phyloP scores from a whole-genome alignment of 1,284 basidiomycete genomes.

The Jaminaea rosea region DNA sequence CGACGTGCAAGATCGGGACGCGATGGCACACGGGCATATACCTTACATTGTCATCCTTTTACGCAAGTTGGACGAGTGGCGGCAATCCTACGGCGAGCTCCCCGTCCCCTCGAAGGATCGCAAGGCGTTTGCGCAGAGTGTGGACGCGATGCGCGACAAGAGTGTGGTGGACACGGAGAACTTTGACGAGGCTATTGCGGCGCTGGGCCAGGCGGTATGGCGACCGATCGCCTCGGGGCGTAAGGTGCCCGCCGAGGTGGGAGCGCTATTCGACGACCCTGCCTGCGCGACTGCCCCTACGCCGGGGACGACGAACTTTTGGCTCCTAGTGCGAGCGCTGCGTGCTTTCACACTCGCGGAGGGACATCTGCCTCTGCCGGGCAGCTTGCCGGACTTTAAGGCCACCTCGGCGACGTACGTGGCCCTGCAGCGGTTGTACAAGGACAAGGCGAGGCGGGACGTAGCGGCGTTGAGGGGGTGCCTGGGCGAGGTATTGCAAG shows the following conservation, averaged over 20 bases:
- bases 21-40: constrained; percentile 34
- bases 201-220: constrained; percentile 40
- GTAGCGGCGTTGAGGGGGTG: constrained; percentile 52
- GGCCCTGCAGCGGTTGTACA: constrained; percentile 68
- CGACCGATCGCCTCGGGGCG: constrained; percentile 19
- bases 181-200: constrained; percentile 57
- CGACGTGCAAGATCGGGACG: constrained; percentile 24
- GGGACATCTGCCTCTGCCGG: constrained; percentile 54
- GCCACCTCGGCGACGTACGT: constrained; percentile 76
- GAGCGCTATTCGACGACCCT: constrained; percentile 56
- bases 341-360: constrained; percentile 52
- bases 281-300: constrained; percentile 49
- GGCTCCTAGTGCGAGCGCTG: constrained; percentile 74
- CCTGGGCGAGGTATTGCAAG: constrained; percentile 36
- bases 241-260: constrained; percentile 22
- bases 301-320: constrained; percentile 60
- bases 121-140: constrained; percentile 63
- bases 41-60: constrained; percentile 51
- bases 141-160: constrained; percentile 55
- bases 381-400: constrained; percentile 89
- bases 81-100: constrained; percentile 58
- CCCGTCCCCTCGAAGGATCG: constrained; percentile 61
- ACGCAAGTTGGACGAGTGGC: constrained; percentile 69
- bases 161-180: constrained; percentile 82
- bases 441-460: constrained; percentile 62